Percentiles rank a stretch among this genome's conserved stretches.
These are phyloP conservation scores for Mitragyna speciosa DNA, from an alignment of 257 asterid species.

Conservation along the genomic window DNA sequence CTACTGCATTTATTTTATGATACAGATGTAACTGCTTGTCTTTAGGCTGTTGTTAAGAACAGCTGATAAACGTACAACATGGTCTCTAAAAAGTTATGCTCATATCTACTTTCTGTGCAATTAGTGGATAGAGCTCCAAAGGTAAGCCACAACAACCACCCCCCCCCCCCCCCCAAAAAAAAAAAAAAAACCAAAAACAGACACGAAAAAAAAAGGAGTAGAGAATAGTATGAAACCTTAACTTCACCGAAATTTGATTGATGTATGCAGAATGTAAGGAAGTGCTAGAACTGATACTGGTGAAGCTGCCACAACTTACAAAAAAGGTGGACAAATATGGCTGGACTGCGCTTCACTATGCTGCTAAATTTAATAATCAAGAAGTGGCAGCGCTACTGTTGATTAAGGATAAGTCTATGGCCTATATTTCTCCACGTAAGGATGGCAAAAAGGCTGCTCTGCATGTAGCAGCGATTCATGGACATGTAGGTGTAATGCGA, in stretches of 20 bases:
- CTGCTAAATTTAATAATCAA: neutral
- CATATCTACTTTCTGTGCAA: too few relatives aligned
- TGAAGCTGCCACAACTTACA: neutral
- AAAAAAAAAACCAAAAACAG: too few relatives aligned
- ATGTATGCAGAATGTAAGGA: neutral
- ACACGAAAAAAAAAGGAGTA: too few relatives aligned
- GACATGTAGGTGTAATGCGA: neutral
- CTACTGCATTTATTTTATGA: too few relatives aligned
- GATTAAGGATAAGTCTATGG: neutral
- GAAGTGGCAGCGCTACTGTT: neutral
- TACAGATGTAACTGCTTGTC: too few relatives aligned
- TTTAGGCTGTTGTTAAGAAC: too few relatives aligned
- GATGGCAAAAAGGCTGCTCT: neutral
- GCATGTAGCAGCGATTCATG: neutral
- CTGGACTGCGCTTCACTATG: slow-evolving; percentile 24
- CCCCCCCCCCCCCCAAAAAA: too few relatives aligned
- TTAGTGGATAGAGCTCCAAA: too few relatives aligned
- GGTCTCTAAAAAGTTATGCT: too few relatives aligned
- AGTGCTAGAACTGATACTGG: neutral
- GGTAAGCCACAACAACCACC: too few relatives aligned
- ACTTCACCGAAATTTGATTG: neutral
- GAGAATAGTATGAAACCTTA: neutral
- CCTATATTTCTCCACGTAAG: neutral
- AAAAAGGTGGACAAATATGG: slow-evolving; percentile 6
- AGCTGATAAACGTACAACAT: too few relatives aligned